phyloP scores from a whole-genome alignment of 176 grass and related monocot species.

The Phoenix dactylifera region DNA sequence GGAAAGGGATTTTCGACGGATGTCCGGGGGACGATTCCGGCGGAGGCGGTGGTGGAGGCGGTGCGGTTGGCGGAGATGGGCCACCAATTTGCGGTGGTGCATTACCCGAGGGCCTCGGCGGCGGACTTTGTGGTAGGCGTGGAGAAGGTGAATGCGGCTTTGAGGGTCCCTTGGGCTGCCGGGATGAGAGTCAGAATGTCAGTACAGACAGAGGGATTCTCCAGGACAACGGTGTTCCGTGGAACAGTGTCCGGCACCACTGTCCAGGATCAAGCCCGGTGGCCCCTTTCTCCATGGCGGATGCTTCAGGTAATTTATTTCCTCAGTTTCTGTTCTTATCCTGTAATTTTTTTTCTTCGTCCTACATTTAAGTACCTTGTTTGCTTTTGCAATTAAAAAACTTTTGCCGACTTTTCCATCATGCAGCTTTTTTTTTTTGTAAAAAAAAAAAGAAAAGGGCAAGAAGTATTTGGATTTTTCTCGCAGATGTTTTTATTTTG shows the following conservation, averaged over 20 bases:
- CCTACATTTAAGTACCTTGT: too few species aligned
- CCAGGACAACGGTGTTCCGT: slow-evolving; percentile 21
- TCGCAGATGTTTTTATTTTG: too few species aligned
- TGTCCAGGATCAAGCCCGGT: neutral
- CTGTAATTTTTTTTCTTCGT: neutral
- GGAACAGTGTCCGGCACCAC: slow-evolving; percentile 25
- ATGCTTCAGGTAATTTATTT: slow-evolving; percentile 36
- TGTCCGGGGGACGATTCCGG: slow-evolving; percentile 26
- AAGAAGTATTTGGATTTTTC: too few species aligned
- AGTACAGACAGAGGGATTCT: slow-evolving; percentile 33
- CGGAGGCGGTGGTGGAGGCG: slow-evolving; percentile 35
- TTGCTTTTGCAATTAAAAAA: too few species aligned
- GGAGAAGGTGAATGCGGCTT: slow-evolving; percentile 30
- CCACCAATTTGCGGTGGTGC: slow-evolving; percentile 36
- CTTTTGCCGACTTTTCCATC: too few species aligned
- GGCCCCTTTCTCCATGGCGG: slow-evolving; percentile 36
- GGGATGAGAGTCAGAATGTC: slow-evolving; percentile 39
- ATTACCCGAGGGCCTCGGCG: slow-evolving; percentile 36
- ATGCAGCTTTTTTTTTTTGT: too few species aligned
- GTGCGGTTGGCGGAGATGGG: slow-evolving; percentile 29
- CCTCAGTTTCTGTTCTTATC: neutral
- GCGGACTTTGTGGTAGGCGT: slow-evolving; percentile 53
- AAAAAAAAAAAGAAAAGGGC: too few species aligned
- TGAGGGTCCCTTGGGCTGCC: slow-evolving; percentile 4
- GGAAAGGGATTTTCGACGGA: neutral